Evolutionary conservation across 78 protist species (phyloP), one percentile per base, ranked within the genome.

Genomic region (Creolimax fragrantissima): DNA sequence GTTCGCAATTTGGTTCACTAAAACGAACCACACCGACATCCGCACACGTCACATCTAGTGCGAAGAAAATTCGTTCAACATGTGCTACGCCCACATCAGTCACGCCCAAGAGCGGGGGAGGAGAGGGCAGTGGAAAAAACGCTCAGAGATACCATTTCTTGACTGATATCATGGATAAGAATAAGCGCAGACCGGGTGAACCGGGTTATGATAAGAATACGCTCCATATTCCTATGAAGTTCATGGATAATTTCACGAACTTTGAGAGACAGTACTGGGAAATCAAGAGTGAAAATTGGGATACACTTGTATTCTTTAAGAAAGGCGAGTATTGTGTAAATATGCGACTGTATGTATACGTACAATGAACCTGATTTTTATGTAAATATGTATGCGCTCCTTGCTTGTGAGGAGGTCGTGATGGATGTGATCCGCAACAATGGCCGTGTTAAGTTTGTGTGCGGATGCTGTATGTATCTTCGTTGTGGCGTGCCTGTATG

Each of bases 251-350:
- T 41, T 92, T 96, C 32, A 58, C 96, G 3, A 89, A 92, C 81
- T 97, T 97, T 35, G 99, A 97, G 89, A 42, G 90, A 43, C 99
- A 98, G 67, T 98, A 90, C 89, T 98, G 99, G 99, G 95, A 91
- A 41, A 96, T 96, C 43, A 98, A 97, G 84, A 44, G 4, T 67
- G 44, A 91, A 35, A 39, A 97, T 89, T 95, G 93, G 45, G 97
- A 97, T 42, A 95, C 95, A 2, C 58, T 98, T 2, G 91, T 97
- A 67, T 96, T 96, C 58, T 97, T 95, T 92, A 95, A 58, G 81
- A 92, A 92, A 85, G 92, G 66, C 24, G 24, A 24, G 11, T 1
- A 58, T 32, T 58, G 74, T n/a, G 37, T 45, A 2, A 6, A 83
- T 6, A 83, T 24, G 6, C 86, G 86, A 39, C 39, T 58, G 86